phyloP scores from a whole-genome alignment of 345 rosid species.

The Populus alba region DNA sequence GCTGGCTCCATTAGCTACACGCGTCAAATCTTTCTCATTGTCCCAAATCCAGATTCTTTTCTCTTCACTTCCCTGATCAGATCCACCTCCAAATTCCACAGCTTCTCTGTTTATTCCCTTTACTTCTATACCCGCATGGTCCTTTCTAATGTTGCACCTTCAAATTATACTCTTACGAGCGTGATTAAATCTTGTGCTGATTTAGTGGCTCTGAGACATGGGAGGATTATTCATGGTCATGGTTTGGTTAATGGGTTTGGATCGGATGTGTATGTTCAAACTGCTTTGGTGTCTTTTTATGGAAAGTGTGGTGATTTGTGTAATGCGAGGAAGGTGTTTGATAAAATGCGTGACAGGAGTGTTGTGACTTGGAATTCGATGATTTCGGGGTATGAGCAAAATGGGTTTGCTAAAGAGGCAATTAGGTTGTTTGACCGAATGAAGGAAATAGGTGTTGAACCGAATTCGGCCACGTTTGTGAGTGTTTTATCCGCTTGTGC shows the following conservation, averaged over 20 bases:
- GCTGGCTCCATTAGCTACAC: conserved; percentile 53
- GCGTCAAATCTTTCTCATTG: conserved; percentile 47
- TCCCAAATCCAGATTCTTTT: conserved; percentile 63
- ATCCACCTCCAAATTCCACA: conserved; percentile 44
- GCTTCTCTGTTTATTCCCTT: conserved; percentile 44
- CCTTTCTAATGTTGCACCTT: conserved; percentile 38
- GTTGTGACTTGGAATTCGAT: conserved; percentile 83
- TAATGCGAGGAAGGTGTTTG: conserved; percentile 64
- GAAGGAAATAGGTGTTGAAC: conserved; percentile 44
- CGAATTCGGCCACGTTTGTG: conserved; percentile 67
- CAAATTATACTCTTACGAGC: conserved; percentile 68
- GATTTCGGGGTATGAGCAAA: conserved; percentile 78
- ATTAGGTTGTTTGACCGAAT: conserved; percentile 52
- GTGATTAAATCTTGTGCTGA: conserved; percentile 67
- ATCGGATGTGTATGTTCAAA: conserved; percentile 57
- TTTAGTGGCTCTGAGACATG: conserved; percentile 45
- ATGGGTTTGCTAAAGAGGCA: conserved; percentile 61
- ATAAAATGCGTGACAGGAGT: conserved; percentile 53
- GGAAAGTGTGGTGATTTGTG: conserved; percentile 40
- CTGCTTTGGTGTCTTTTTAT: conserved; percentile 60
- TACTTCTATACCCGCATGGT: conserved; percentile 58
- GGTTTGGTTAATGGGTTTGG: conserved; percentile 56
- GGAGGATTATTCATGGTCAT: conserved; percentile 57
- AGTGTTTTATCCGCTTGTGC: conserved; percentile 75
- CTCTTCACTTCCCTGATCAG: conserved; percentile 65